A percentile compares a stretch with the other conserved stretches of the same genome.
These are phyloP conservation scores for Aspergillus brasiliensis DNA, from an alignment of 2,329 filamentous ascomycete species.

Conservation along the genomic window DNA sequence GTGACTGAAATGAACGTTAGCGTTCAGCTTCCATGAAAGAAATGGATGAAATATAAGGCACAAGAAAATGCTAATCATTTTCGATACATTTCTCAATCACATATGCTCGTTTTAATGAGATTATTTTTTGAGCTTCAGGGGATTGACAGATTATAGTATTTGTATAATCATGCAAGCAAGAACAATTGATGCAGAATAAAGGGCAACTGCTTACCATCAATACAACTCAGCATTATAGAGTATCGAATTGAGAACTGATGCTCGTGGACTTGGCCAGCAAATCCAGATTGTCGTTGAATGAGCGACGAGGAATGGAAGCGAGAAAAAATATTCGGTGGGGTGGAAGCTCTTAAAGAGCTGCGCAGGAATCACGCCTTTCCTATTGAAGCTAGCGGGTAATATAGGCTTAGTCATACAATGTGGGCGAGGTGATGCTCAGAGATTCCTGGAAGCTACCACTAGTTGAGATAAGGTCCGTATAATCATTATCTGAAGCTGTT, in stretches of 20 bases:
- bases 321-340: constrained; percentile 9
- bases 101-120: constrained; percentile 40
- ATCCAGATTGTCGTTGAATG: constrained; percentile 21
- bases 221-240: constrained; percentile 16
- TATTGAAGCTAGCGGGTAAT: constrained; percentile 3
- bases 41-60: constrained; percentile 7
- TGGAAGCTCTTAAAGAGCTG: constrained; percentile 21
- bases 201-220: constrained; percentile 33
- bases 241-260: not conserved
- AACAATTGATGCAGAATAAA: not conserved
- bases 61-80: constrained; percentile 33
- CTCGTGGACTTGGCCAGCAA: constrained; percentile 33
- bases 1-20: constrained; percentile 26
- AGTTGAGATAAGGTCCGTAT: not conserved
- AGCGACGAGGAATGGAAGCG: not conserved
- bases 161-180: constrained; percentile 63
- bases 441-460: not conserved
- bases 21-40: constrained; percentile 15
- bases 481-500: not conserved
- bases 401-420: not conserved
- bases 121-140: constrained; percentile 61
- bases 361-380: constrained; percentile 14
- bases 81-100: constrained; percentile 49
- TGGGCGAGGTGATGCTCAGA: not conserved
- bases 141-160: constrained; percentile 78